Evolutionary conservation across 345 rosid genomes (phyloP).

Genomic region (Eucalyptus leucophloia): DNA sequence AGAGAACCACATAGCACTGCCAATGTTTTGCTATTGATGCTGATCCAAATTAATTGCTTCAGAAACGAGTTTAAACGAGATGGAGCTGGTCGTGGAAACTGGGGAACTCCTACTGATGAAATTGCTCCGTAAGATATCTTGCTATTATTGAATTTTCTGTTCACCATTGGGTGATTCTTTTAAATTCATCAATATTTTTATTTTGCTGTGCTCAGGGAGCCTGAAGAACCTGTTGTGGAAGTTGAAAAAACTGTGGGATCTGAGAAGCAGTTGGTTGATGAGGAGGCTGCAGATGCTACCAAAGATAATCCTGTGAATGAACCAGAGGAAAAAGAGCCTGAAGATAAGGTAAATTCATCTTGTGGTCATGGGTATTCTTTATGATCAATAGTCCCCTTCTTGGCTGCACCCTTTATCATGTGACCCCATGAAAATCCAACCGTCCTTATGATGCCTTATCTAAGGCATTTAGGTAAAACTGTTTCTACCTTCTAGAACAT

Average conservation of each 20-base stretch:
- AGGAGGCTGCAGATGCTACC: constrained; percentile 49
- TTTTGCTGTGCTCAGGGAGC: constrained; percentile 31
- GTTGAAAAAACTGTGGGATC: constrained; percentile 30
- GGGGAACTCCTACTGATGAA: constrained; percentile 87
- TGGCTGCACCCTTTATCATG: neutral
- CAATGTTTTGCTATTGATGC: neutral
- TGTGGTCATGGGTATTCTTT: neutral
- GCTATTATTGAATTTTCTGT: neutral
- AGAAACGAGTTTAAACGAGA: constrained; percentile 82
- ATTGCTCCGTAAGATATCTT: constrained; percentile 41
- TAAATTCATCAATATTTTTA: neutral
- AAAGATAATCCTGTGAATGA: constrained; percentile 44
- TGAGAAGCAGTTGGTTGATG: constrained; percentile 58
- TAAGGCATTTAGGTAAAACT: neutral
- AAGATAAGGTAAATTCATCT: constrained; percentile 43
- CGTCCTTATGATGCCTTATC: neutral
- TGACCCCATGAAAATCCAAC: neutral
- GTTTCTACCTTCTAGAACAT: neutral
- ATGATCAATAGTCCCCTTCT: neutral
- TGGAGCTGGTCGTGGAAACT: constrained; percentile 89
- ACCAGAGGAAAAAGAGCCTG: constrained; percentile 73
- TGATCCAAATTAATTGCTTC: neutral
- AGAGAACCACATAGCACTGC: neutral
- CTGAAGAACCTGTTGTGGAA: constrained; percentile 46
- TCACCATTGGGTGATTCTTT: neutral